Conservation (phyloP, 352 stramenopile genomes). For the Salisapilia sapeloensis region DNA sequence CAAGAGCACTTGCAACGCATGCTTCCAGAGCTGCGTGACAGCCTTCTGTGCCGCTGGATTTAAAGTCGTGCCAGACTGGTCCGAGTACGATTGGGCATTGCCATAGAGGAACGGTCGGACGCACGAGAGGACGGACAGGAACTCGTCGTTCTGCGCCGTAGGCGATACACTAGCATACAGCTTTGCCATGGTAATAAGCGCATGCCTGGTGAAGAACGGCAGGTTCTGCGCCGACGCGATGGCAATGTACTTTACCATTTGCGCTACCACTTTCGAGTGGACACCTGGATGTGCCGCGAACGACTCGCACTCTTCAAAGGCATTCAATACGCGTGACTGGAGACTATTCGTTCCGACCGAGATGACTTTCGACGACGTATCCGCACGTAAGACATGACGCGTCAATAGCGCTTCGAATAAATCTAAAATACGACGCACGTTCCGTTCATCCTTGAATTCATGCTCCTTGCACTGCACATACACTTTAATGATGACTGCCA, state of each 20-base stretch:
- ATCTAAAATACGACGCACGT: constrained; percentile 43
- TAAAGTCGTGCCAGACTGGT: constrained; percentile 12
- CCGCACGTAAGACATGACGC: constrained; percentile 36
- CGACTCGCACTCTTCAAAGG: constrained; percentile 65
- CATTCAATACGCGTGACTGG: constrained; percentile 65
- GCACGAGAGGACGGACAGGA: constrained; percentile 40
- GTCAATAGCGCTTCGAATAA: constrained; percentile 43
- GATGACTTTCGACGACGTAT: constrained; percentile 11
- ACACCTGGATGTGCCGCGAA: constrained; percentile 43
- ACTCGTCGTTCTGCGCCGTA: constrained; percentile 30
- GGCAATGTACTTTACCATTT: constrained; percentile 44
- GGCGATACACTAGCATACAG: constrained; percentile 46
- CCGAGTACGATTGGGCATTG: constrained; percentile 4
- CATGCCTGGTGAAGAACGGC: constrained; percentile 67
- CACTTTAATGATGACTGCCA: constrained; percentile 53
- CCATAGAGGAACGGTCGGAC: constrained; percentile 45
- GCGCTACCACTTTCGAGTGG: constrained; percentile 46
- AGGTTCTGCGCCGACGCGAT: constrained; percentile 20
- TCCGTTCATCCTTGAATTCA: constrained; percentile 47
- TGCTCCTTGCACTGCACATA: constrained; percentile 58
- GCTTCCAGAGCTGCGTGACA: constrained; percentile 52
- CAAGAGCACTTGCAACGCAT: constrained; percentile 49
- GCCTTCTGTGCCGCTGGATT: constrained; percentile 45
- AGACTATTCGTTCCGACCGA: constrained; percentile 67
- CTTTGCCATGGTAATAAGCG: constrained; percentile 55